These are phyloP conservation scores for Ochetophila trinervis DNA, from an alignment of 306 rosid species.

Conservation along the genomic window DNA sequence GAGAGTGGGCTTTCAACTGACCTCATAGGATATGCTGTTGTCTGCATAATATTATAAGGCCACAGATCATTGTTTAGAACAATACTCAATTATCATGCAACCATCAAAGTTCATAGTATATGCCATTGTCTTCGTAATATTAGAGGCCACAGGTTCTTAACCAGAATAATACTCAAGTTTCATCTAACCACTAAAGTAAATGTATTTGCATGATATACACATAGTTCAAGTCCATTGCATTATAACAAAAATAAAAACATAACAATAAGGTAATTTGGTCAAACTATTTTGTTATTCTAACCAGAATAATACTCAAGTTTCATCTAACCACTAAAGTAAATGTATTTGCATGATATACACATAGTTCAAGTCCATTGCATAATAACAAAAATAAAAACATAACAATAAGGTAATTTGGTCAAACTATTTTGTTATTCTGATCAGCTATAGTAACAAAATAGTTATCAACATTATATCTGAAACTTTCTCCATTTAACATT, in stretches of 20 bases:
- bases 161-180: neutral
- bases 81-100: neutral
- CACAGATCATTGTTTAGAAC: slow-evolving; percentile 21
- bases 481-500: no score
- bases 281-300: neutral
- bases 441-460: neutral
- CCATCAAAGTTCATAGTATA: slow-evolving; percentile 39
- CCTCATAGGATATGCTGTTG: slow-evolving; percentile 64
- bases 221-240: neutral
- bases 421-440: neutral
- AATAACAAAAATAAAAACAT: neutral
- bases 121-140: slow-evolving; percentile 51
- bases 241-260: neutral
- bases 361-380: neutral
- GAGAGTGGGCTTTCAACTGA: slow-evolving; percentile 77
- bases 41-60: slow-evolving; percentile 43
- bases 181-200: neutral
- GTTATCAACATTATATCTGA: no score
- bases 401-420: neutral
- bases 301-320: neutral
- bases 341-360: neutral
- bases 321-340: neutral
- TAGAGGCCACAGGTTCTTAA: slow-evolving; percentile 33
- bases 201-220: neutral
- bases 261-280: neutral